These are phyloP conservation scores for Cordyceps fumosorosea DNA, from an alignment of 2,329 filamentous ascomycete genomes.

Conservation along the genomic window DNA sequence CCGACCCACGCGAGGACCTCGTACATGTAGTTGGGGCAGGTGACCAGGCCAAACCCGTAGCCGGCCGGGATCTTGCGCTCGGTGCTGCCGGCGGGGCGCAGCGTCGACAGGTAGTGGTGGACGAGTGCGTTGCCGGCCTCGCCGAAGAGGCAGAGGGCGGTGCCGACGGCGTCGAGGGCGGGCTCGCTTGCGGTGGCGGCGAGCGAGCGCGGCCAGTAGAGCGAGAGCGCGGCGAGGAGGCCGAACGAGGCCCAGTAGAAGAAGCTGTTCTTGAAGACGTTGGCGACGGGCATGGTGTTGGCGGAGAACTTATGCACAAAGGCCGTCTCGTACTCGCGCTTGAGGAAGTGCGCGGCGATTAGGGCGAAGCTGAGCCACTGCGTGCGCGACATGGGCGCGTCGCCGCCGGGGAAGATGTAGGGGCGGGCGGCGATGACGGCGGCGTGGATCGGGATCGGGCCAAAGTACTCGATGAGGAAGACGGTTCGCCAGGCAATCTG, in stretches of 20 bases:
- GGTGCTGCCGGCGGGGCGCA: constrained; percentile 73
- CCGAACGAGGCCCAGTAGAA: constrained; percentile 92
- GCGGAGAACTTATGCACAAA: constrained; percentile 94
- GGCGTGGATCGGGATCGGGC: constrained; percentile 81
- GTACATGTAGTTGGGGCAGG: constrained; percentile 96
- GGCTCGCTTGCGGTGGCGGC: constrained; percentile 49
- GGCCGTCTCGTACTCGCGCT: constrained; percentile 90
- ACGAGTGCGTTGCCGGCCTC: constrained; percentile 76
- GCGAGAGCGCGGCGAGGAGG: constrained; percentile 72
- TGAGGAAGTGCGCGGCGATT: constrained; percentile 78
- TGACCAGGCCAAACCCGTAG: constrained; percentile 78
- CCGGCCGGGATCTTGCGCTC: constrained; percentile 84
- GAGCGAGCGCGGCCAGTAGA: constrained; percentile 70
- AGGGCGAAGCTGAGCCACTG: constrained; percentile 71
- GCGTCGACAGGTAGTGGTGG: constrained; percentile 69
- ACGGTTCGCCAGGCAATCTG: constrained; percentile 92
- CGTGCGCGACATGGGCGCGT: constrained; percentile 49
- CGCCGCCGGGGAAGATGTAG: constrained; percentile 44
- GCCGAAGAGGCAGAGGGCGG: constrained; percentile 68
- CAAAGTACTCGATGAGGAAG: constrained; percentile 91
- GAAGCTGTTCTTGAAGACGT: constrained; percentile 90
- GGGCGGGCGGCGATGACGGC: constrained; percentile 66
- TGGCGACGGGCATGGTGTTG: constrained; percentile 83
- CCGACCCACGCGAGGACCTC: constrained; percentile 84
- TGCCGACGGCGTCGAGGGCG: constrained; percentile 56